phyloP scores from a whole-genome alignment of 2,329 filamentous ascomycete species.

The Bipolaris oryzae region DNA sequence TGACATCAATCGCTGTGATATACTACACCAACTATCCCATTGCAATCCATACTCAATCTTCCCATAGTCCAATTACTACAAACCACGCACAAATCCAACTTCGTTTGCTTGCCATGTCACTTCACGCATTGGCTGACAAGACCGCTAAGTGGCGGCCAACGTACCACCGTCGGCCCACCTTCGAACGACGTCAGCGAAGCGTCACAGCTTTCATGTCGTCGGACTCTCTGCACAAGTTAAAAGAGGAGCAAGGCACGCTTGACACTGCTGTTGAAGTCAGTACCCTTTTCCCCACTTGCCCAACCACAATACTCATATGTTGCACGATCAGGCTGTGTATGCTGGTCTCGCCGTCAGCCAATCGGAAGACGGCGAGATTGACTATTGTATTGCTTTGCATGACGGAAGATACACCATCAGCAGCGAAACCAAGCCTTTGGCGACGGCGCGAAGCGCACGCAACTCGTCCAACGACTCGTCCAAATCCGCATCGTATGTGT shows the following conservation, averaged over 20 bases:
- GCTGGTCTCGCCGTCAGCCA: slow-evolving; percentile 66
- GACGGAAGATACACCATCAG: slow-evolving; percentile 77
- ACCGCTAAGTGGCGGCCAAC: slow-evolving; percentile 5
- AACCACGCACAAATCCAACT: not conserved
- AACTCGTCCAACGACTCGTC: slow-evolving; percentile 12
- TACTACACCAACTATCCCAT: not conserved
- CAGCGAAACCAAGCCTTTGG: slow-evolving; percentile 60
- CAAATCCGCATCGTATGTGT: slow-evolving; percentile 13
- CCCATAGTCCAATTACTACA: not conserved
- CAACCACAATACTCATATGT: slow-evolving; percentile 5
- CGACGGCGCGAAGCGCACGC: not conserved
- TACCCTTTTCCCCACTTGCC: not conserved
- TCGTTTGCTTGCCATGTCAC: slow-evolving; percentile 7
- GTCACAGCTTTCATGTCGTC: slow-evolving; percentile 11
- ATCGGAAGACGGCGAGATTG: slow-evolving; percentile 57
- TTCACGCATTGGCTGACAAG: not conserved
- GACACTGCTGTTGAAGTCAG: slow-evolving; percentile 8
- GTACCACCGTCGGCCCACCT: slow-evolving; percentile 5
- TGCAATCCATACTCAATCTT: not conserved
- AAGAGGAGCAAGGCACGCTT: slow-evolving; percentile 14
- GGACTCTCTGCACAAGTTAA: slow-evolving; percentile 8
- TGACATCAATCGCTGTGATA: not conserved
- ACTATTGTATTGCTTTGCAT: slow-evolving; percentile 67
- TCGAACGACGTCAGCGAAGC: slow-evolving; percentile 12
- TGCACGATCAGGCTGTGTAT: slow-evolving; percentile 54